Evolutionary conservation across 2,329 filamentous ascomycete genomes (phyloP).

Genomic region (Paraphoma chrysanthemicola): DNA sequence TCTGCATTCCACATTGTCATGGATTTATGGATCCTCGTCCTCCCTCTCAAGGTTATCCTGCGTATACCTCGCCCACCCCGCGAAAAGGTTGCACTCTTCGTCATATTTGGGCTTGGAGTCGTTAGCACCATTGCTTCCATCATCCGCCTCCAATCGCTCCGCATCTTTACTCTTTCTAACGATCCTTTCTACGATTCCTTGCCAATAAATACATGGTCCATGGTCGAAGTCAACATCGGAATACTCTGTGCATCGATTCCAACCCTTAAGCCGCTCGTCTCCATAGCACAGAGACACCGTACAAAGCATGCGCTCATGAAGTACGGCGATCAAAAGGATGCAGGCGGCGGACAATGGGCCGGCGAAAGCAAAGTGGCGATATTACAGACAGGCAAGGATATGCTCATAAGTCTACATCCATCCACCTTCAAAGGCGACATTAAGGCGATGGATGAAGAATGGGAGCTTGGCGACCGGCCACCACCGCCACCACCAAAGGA

Average conservation of each 20-base stretch:
- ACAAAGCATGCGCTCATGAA: constrained; percentile 18
- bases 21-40: constrained; percentile 80
- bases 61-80: constrained; percentile 79
- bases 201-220: constrained; percentile 86
- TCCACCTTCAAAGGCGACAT: constrained; percentile 8
- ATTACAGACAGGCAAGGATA: constrained; percentile 16
- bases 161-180: constrained; percentile 45
- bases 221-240: constrained; percentile 87
- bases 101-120: constrained; percentile 82
- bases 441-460: constrained; percentile 11
- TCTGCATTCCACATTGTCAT: constrained; percentile 87
- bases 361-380: constrained; percentile 8
- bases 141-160: constrained; percentile 58
- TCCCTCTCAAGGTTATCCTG: constrained; percentile 85
- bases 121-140: constrained; percentile 88
- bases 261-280: constrained; percentile 76
- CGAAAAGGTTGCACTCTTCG: constrained; percentile 82
- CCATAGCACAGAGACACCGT: constrained; percentile 22
- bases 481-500: constrained; percentile 29
- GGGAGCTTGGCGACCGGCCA: constrained; percentile 14
- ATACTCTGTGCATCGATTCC: constrained; percentile 89
- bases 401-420: constrained; percentile 17
- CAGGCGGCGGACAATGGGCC: neutral
- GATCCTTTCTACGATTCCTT: constrained; percentile 74
- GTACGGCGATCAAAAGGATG: constrained; percentile 1